phyloP scores from a whole-genome alignment of 1,284 basidiomycete species.

The Thelephora terrestris region DNA sequence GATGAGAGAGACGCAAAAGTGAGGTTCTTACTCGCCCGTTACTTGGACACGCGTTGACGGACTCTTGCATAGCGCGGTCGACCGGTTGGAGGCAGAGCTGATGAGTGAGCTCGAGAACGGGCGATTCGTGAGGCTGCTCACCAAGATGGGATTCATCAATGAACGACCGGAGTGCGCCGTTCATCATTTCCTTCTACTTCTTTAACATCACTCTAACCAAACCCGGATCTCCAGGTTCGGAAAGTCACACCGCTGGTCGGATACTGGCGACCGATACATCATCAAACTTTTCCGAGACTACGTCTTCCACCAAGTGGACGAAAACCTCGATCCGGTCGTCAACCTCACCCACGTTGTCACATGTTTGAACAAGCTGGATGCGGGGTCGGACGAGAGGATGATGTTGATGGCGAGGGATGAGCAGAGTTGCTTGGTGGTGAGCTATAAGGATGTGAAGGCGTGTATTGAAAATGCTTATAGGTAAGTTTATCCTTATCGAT shows the following conservation, averaged over 20 bases:
- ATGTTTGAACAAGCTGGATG: conserved; percentile 91
- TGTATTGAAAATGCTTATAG: conserved; percentile 77
- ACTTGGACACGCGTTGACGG: not conserved
- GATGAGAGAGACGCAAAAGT: conserved; percentile 78
- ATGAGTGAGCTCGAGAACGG: conserved; percentile 95
- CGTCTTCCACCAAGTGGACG: conserved; percentile 96
- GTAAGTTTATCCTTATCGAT: conserved; percentile 24
- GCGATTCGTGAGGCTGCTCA: conserved; percentile 82
- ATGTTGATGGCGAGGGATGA: conserved; percentile 94
- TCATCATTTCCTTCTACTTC: not conserved
- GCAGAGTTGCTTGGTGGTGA: conserved; percentile 93
- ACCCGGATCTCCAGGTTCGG: conserved; percentile 58
- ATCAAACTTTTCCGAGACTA: conserved; percentile 98
- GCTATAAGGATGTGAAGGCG: conserved; percentile 85
- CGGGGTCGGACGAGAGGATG: conserved; percentile 85
- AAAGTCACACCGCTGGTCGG: conserved; percentile 92
- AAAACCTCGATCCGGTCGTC: conserved; percentile 81
- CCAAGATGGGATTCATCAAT: conserved; percentile 97
- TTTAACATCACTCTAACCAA: not conserved
- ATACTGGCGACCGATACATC: conserved; percentile 96
- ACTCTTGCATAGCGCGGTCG: conserved; percentile 47
- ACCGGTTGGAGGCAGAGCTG: conserved; percentile 79
- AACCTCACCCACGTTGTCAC: conserved; percentile 88
- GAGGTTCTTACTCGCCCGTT: conserved; percentile 16
- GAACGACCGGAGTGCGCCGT: conserved; percentile 86